Conservation (phyloP, 1,284 basidiomycete genomes). For the Fomitopsis schrenkii region DNA sequence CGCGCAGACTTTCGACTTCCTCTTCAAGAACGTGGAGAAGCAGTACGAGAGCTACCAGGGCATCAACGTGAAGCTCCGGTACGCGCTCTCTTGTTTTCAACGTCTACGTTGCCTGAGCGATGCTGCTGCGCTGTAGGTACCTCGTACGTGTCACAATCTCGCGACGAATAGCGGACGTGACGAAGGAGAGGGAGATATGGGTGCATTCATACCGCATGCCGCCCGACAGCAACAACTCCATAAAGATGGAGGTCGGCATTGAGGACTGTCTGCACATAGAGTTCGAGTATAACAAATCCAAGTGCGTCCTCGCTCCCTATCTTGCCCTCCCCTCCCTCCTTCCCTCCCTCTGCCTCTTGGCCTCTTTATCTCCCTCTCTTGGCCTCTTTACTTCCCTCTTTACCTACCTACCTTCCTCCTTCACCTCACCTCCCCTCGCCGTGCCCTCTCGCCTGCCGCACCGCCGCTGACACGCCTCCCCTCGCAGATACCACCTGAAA, state of each 20-base stretch:
- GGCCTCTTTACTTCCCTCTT: too few relatives aligned
- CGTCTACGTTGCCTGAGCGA: not conserved
- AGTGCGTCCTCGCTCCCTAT: constrained; percentile 48
- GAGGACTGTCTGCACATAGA: constrained; percentile 99
- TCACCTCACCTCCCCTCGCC: not conserved
- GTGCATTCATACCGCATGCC: constrained; percentile 99
- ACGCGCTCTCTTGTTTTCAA: constrained; percentile 18
- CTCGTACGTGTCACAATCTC: constrained; percentile 92
- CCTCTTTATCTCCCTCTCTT: too few relatives aligned
- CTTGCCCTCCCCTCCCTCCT: not conserved
- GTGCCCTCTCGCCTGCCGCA: not conserved
- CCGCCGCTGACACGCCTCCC: not conserved
- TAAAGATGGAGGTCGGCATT: constrained; percentile 99
- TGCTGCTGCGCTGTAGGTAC: constrained; percentile 54
- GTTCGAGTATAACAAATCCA: constrained; percentile 99
- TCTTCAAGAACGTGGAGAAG: constrained; percentile 99
- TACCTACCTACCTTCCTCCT: too few relatives aligned
- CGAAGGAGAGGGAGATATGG: constrained; percentile 94
- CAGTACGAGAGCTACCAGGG: constrained; percentile 98
- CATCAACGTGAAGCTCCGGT: constrained; percentile 97
- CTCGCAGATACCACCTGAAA: constrained; percentile 88
- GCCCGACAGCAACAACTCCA: constrained; percentile 94
- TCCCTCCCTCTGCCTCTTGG: too few relatives aligned
- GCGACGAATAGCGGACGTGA: constrained; percentile 87
- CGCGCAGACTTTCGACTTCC: constrained; percentile 93